phyloP scores from a whole-genome alignment of 2,329 filamentous ascomycete species.

The Paramyrothecium roridum region DNA sequence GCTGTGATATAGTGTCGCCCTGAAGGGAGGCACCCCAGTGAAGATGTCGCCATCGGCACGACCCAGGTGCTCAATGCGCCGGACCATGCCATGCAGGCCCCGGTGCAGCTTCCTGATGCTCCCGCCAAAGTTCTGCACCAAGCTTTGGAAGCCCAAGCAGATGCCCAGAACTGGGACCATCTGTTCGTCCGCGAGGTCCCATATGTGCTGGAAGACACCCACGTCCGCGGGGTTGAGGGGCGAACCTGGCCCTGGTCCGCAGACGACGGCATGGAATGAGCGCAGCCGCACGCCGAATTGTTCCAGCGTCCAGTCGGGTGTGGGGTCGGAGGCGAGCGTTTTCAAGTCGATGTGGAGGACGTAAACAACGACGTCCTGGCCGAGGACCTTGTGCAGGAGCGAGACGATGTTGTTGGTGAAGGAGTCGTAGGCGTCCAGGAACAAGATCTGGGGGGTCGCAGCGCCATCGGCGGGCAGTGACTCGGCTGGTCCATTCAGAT shows the following conservation, averaged over 20 bases:
- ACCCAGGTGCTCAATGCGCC: slow-evolving; percentile 58
- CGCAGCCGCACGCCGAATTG: slow-evolving; percentile 34
- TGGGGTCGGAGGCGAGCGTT: slow-evolving; percentile 64
- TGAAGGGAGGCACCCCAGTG: slow-evolving; percentile 52
- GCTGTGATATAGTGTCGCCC: slow-evolving; percentile 76
- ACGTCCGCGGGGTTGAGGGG: slow-evolving; percentile 72
- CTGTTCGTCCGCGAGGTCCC: slow-evolving; percentile 58
- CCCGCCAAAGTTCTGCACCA: slow-evolving; percentile 67
- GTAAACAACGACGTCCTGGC: slow-evolving; percentile 59
- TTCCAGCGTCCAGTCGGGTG: slow-evolving; percentile 43
- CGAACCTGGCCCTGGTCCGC: slow-evolving; percentile 86
- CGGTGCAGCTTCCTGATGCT: slow-evolving; percentile 62
- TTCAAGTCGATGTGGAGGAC: slow-evolving; percentile 33
- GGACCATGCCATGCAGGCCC: slow-evolving; percentile 80
- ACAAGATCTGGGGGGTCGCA: slow-evolving; percentile 60
- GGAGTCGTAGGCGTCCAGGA: slow-evolving; percentile 94
- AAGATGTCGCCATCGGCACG: slow-evolving; percentile 58
- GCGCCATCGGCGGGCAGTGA: slow-evolving; percentile 7
- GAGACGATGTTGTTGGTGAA: slow-evolving; percentile 94
- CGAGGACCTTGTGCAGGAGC: slow-evolving; percentile 68
- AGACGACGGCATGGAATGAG: slow-evolving; percentile 79
- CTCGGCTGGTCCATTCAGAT: slow-evolving; percentile 6
- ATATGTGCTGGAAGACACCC: slow-evolving; percentile 76
- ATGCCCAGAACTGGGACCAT: slow-evolving; percentile 80
- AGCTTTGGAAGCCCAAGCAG: slow-evolving; percentile 84